A percentile compares a stretch with the other conserved stretches of the same genome.
Evolutionary conservation across 176 grass and related monocot species (phyloP).

Genomic region (Pharus latifolius): DNA sequence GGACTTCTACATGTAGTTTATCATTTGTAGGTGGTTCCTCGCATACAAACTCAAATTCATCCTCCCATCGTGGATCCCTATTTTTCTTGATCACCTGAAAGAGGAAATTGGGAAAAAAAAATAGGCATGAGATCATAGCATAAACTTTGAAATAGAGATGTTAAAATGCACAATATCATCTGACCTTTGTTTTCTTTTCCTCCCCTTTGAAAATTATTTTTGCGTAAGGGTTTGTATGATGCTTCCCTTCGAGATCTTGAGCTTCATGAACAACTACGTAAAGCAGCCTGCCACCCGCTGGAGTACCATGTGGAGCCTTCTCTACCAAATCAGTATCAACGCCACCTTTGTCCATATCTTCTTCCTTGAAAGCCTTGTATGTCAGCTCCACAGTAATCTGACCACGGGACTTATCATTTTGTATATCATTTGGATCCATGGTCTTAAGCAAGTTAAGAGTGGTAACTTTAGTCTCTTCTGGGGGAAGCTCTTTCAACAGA

Average conservation of each 20-base stretch:
- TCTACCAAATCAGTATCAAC: constrained; percentile 26
- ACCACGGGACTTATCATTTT: constrained; percentile 76
- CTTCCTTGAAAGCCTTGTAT: constrained; percentile 90
- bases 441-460: constrained; percentile 78
- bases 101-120: background rate
- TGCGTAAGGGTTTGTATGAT: constrained; percentile 85
- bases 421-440: constrained; percentile 52
- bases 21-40: constrained; percentile 74
- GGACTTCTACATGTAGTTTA: constrained; percentile 76
- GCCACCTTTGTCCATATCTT: constrained; percentile 39
- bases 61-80: constrained; percentile 85
- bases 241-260: constrained; percentile 86
- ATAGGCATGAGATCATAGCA: background rate
- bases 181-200: constrained; percentile 85
- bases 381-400: constrained; percentile 56
- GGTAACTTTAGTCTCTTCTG: constrained; percentile 50
- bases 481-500: constrained; percentile 48
- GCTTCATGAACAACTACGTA: constrained; percentile 72
- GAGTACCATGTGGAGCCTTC: constrained; percentile 56
- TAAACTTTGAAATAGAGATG: background rate
- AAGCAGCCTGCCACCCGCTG: constrained; percentile 77
- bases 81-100: constrained; percentile 80
- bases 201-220: constrained; percentile 77
- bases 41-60: constrained; percentile 80
- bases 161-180: background rate